These are phyloP conservation scores for Tetrapisispora pingtungensis DNA, from an alignment of 805 yeast species.

Conservation along the genomic window DNA sequence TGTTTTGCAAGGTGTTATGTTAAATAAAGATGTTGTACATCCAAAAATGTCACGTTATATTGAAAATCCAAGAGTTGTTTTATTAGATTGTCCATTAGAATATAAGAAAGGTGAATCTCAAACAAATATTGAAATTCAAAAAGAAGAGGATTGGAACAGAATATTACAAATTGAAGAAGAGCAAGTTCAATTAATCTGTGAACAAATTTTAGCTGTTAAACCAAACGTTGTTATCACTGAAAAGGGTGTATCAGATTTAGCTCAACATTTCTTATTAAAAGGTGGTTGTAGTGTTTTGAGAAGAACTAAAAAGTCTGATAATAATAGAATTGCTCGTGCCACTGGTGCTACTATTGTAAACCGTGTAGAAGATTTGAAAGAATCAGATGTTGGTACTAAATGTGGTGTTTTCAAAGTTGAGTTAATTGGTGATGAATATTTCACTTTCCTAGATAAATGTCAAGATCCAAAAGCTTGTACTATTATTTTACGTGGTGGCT, in stretches of 20 bases:
- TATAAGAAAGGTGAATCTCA: slow-evolving; percentile 99
- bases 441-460: slow-evolving; percentile 74
- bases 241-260: slow-evolving; percentile 95
- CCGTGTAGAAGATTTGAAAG: slow-evolving; percentile 88
- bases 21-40: slow-evolving; percentile 96
- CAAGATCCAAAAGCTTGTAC: slow-evolving; percentile 88
- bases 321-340: slow-evolving; percentile 92
- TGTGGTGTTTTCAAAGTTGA: slow-evolving; percentile 92
- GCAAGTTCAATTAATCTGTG: slow-evolving; percentile 83
- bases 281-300: slow-evolving; percentile 89
- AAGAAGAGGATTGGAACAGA: slow-evolving; percentile 94
- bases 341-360: slow-evolving; percentile 97
- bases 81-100: slow-evolving; percentile 93
- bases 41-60: slow-evolving; percentile 92
- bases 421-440: slow-evolving; percentile 95
- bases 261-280: slow-evolving; percentile 90
- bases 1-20: slow-evolving; percentile 83
- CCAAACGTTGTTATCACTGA: slow-evolving; percentile 95
- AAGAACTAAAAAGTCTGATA: slow-evolving; percentile 91
- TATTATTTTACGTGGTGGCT: slow-evolving; percentile 85
- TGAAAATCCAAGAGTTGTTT: slow-evolving; percentile 78
- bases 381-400: slow-evolving; percentile 74
- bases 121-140: slow-evolving; percentile 92
- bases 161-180: slow-evolving; percentile 95
- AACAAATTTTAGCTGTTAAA: slow-evolving; percentile 68